Base-by-base conservation (phyloP, 164 flowering plant species). In the Hamamelis virginiana region DNA sequence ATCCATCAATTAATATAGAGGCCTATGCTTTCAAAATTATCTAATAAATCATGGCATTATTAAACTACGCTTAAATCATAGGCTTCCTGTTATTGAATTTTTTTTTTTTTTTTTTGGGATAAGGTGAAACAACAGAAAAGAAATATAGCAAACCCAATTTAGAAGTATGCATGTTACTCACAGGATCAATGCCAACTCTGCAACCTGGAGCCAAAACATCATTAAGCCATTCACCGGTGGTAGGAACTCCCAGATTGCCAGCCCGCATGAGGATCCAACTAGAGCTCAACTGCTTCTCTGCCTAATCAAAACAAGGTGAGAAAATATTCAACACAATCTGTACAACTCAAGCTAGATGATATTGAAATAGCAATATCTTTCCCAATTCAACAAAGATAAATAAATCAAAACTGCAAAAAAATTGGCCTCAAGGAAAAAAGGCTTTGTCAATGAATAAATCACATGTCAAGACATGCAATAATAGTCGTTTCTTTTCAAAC, bases 251-350 rank as follows among this genome's bases (percentile, higher is more conserved):
- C 57, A 65, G 69, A 72, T 89, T 91, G 12, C 97, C 99, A 69
- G 94, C 89, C 26, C 96, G 86, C 99, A 95, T 95, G 65, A 95
- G 92, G 68, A 76, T 79, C 98, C 99, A 95, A 70, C 86, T 81
- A 44, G 93, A 78, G 74, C 68, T 86, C 72, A 95, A 76, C 80
- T 95, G 95, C 81, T 95, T 84, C 85, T 91, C 95, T 16, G 97
- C 97, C 98, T 95, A 79, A 67, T 44, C 67, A 81, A 65, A 28
- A 60, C 1, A 71, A 46, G 43, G 0, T 58, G 25, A 46, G 44
- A 26, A 45, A 53, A 41, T 3, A n/a, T 19, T 41, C 33, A 59
- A 38, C 1, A 52, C 27, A 19, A 59, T 44, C 46, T n/a, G 56
- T 59, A 8, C n/a, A 19, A 1, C 13, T 33, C 18, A 46, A 18